Evolutionary conservation across 2,329 filamentous ascomycete species (phyloP), one percentile per base, ranked within the genome.

Genomic region (Cryphonectria nitschkei): DNA sequence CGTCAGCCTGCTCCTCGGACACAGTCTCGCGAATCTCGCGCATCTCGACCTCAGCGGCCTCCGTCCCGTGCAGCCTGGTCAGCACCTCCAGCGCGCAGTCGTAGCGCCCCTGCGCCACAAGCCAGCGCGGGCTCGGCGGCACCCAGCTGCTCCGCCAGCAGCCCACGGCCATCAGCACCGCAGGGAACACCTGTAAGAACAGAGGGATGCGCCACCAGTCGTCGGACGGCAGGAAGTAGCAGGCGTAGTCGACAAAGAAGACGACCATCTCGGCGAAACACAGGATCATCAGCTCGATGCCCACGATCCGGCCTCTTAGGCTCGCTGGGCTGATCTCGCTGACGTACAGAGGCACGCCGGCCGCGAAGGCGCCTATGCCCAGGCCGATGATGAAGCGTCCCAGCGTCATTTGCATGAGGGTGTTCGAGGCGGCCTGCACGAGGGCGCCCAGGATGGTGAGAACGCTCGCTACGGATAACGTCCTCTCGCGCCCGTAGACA

Each of bases 1-100:
- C 37, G 43, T 29, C 63, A 5, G 63, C 63, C 41, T 37, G 41
- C 26, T 65, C 63, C 43, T 65, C 63, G 13, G 41, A 46, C 26
- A 65, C 29, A 16, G 61, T 46, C 6, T 39, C 61, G 19, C 61
- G 84, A 68, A 91, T 89, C 79, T 91, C 71, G 1, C 65, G 61
- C 68, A 72, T 72, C 68, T 70, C 89, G 1, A 61, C 29, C 26
- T 66, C 71, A 11, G 73, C 73, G 19, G 72, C 72, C 19, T 69
- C 73, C 1, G 65, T 64, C 2, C 74, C 74, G n/a, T 74, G 74
- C n/a, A 74, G 56, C 8, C 74, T 58, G 2, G 71, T 73, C 7
- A 74, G 68, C 1, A 74, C 73, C 67, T 74, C 74, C 19, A 70
- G 68, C 22, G 74, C 74, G 61, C 74, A 74, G 32, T 74, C 74